Conservation (phyloP, 176 grass and related monocot species). For the Rhynchospora tenuis region DNA sequence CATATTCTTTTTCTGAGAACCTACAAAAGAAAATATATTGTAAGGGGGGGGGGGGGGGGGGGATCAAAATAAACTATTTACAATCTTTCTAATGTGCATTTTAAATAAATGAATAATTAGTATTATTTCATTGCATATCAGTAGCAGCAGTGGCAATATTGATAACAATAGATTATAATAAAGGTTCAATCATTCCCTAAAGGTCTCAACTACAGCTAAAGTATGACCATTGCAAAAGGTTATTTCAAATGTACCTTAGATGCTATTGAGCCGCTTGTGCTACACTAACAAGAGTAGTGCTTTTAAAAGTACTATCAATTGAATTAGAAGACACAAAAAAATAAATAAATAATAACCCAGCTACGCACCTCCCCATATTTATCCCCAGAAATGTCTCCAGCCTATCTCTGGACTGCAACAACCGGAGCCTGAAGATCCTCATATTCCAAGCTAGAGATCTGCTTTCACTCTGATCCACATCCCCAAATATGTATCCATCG, state of each 20-base stretch:
- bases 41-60: not conserved
- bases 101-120: not conserved
- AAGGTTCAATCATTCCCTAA: not conserved
- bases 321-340: not conserved
- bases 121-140: not conserved
- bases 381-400: slow-evolving; percentile 93
- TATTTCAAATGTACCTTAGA: not conserved
- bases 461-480: slow-evolving; percentile 32
- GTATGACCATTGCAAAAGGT: not conserved
- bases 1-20: slow-evolving; percentile 71
- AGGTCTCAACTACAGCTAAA: not conserved
- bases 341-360: slow-evolving; percentile 18
- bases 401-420: slow-evolving; percentile 69
- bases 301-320: not conserved
- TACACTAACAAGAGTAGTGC: not conserved
- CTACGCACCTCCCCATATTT: slow-evolving; percentile 89
- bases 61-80: not conserved
- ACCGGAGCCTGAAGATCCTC: slow-evolving; percentile 59
- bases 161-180: not conserved
- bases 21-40: slow-evolving; percentile 44
- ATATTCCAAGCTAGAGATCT: slow-evolving; percentile 47
- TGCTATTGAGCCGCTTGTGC: not conserved
- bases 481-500: slow-evolving; percentile 56
- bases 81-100: not conserved
- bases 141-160: not conserved